phyloP scores from a whole-genome alignment of 2,329 filamentous ascomycete species.

The Pseudocercospora cruenta region DNA sequence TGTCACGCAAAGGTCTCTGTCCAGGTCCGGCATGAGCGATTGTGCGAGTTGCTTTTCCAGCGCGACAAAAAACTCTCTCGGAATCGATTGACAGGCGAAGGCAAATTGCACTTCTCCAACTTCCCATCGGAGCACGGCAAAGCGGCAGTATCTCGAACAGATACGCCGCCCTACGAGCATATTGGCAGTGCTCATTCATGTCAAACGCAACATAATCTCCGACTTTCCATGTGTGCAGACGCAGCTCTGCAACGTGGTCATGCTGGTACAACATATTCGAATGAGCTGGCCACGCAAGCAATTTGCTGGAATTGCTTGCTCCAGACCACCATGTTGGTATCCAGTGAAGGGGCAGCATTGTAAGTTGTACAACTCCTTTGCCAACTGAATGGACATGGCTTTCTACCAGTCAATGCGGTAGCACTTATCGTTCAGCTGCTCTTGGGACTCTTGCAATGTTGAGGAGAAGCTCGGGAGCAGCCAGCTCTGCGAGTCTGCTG shows the following conservation, averaged over 20 bases:
- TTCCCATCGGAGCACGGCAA: not conserved
- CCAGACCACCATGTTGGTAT: not conserved
- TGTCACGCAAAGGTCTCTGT: not conserved
- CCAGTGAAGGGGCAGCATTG: not conserved
- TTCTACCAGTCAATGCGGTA: not conserved
- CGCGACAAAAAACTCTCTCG: not conserved
- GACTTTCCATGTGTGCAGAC: not conserved
- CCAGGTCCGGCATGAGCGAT: not conserved
- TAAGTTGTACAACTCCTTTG: not conserved
- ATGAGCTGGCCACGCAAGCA: not conserved
- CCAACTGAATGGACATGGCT: not conserved
- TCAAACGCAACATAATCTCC: not conserved
- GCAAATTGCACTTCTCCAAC: not conserved
- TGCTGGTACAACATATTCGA: not conserved
- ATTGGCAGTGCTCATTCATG: not conserved
- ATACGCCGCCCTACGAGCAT: not conserved
- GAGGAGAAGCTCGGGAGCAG: conserved; percentile 3
- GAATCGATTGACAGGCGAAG: not conserved
- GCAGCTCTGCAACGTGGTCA: not conserved
- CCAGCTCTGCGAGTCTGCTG: not conserved
- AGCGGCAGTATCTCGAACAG: not conserved
- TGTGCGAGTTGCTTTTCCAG: not conserved
- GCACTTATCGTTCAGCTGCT: not conserved
- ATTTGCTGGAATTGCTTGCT: not conserved
- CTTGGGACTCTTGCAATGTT: not conserved